Conservation (phyloP, 495 filamentous ascomycete species). For the Platismatia glauca region DNA sequence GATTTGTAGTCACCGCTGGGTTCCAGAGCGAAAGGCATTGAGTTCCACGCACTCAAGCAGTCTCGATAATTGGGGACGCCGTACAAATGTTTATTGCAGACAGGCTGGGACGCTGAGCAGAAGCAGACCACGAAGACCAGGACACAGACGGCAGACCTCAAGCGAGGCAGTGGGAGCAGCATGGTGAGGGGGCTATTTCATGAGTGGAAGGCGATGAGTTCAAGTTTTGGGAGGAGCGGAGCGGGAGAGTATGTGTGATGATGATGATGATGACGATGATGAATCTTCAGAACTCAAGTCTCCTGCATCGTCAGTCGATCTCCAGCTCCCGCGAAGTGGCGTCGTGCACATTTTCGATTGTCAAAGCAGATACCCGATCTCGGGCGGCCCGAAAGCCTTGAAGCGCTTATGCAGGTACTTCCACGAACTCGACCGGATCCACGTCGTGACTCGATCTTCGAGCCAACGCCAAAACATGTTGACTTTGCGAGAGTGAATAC, state of each 20-base stretch:
- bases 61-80: conserved; percentile 5
- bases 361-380: not conserved
- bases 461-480: not conserved
- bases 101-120: not conserved
- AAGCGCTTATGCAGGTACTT: not conserved
- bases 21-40: not conserved
- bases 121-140: not conserved
- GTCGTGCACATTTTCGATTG: not conserved
- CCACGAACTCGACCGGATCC: not conserved
- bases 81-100: not conserved
- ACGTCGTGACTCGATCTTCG: not conserved
- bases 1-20: not conserved
- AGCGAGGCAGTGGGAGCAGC: not conserved
- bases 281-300: not conserved
- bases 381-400: not conserved
- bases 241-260: not conserved
- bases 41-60: not conserved
- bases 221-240: not conserved
- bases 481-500: not conserved
- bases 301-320: not conserved
- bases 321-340: not conserved
- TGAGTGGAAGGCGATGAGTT: not conserved
- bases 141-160: not conserved
- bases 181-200: not conserved
- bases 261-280: not conserved